phyloP scores from a whole-genome alignment of 73 alveolate species.

The Tetrahymena malaccensis region DNA sequence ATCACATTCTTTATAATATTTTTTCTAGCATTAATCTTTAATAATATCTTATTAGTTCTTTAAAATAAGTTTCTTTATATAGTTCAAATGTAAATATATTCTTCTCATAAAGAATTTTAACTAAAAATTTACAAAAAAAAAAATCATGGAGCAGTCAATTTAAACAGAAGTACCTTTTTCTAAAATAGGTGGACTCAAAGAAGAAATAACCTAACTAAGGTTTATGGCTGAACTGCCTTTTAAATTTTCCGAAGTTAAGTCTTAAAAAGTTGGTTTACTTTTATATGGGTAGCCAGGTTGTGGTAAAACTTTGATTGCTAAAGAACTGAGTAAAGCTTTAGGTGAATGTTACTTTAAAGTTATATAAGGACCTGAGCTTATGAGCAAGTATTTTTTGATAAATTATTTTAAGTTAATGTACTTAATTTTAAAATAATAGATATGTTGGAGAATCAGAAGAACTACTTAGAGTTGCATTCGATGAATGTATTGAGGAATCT shows the following conservation, averaged over 20 bases:
- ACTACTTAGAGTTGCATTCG: constrained; percentile 70
- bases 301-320: not conserved
- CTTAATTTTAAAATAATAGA: too few relatives aligned
- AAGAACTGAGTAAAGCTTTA: not conserved
- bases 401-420: not conserved
- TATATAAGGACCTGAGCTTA: not conserved
- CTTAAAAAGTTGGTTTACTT: not conserved
- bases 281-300: not conserved
- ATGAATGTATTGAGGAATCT: constrained; percentile 51
- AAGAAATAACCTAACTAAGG: not conserved
- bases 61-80: too few relatives aligned
- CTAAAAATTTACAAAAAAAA: too few relatives aligned
- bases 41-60: too few relatives aligned
- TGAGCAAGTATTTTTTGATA: not conserved
- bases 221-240: not conserved
- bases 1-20: too few relatives aligned
- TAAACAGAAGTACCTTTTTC: not conserved
- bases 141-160: not conserved
- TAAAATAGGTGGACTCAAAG: not conserved
- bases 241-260: not conserved
- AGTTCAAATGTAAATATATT: too few relatives aligned
- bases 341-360: not conserved
- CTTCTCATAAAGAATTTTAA: too few relatives aligned
- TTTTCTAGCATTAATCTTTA: too few relatives aligned
- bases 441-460: constrained; percentile 67